phyloP scores from a whole-genome alignment of 2,329 filamentous ascomycete species.

The Cladophialophora yegresii region DNA sequence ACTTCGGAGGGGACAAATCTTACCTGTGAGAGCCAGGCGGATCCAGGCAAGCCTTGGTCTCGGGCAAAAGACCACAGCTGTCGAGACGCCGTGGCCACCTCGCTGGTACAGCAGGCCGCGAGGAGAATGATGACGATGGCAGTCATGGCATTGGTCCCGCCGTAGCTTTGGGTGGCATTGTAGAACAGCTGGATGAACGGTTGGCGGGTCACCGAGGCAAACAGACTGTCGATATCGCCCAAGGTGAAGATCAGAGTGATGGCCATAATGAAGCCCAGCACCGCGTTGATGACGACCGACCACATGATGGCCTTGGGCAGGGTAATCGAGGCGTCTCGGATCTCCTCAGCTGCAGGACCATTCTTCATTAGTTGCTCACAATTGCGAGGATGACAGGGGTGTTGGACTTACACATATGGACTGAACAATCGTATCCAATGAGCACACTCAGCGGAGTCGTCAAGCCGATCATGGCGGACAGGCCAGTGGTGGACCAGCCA shows the following conservation, averaged over 20 bases:
- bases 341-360: slow-evolving; percentile 47
- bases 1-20: not conserved
- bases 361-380: not conserved
- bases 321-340: slow-evolving; percentile 51
- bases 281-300: slow-evolving; percentile 52
- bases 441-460: slow-evolving; percentile 46
- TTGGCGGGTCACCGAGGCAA: slow-evolving; percentile 48
- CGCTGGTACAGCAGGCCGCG: slow-evolving; percentile 54
- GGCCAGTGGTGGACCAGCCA: slow-evolving; percentile 45
- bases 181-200: slow-evolving; percentile 55
- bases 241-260: slow-evolving; percentile 48
- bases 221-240: slow-evolving; percentile 43
- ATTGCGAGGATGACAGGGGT: not conserved
- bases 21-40: slow-evolving; percentile 12
- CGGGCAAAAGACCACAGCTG: slow-evolving; percentile 59
- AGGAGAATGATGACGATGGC: slow-evolving; percentile 48
- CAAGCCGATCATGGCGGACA: slow-evolving; percentile 49
- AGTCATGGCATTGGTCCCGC: slow-evolving; percentile 51
- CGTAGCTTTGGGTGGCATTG: slow-evolving; percentile 47
- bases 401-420: slow-evolving; percentile 49
- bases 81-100: slow-evolving; percentile 60
- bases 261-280: slow-evolving; percentile 50
- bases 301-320: slow-evolving; percentile 54
- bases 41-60: slow-evolving; percentile 44
- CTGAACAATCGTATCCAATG: slow-evolving; percentile 48